A percentile compares a stretch with the other conserved stretches of the same genome.
Conservation (phyloP, 1,139 yeast genomes). For the Tardiomyces blankii region DNA sequence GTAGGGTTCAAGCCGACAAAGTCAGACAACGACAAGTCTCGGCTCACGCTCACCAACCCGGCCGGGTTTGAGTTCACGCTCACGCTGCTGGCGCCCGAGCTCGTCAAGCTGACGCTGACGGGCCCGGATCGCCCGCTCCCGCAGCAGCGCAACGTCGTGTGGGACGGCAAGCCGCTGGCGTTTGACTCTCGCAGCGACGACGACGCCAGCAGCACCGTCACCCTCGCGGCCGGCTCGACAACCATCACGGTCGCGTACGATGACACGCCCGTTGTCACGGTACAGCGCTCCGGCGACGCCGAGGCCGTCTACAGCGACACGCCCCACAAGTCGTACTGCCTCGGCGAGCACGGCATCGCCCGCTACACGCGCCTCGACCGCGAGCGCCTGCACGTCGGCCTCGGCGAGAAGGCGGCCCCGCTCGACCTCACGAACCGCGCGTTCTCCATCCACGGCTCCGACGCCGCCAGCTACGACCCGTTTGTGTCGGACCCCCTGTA, state of each 20-base stretch:
- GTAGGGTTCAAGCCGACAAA: background rate
- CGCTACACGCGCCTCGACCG: background rate
- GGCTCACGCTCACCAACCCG: background rate
- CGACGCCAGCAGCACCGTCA: background rate
- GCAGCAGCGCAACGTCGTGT: background rate
- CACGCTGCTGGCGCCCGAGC: background rate
- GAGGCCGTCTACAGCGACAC: background rate
- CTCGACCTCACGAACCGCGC: constrained; percentile 3
- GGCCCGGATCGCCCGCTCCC: background rate
- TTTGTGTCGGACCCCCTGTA: constrained; percentile 4
- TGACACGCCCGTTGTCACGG: background rate
- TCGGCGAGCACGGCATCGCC: background rate
- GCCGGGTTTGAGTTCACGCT: background rate
- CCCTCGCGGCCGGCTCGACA: background rate
- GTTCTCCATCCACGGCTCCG: constrained; percentile 1
- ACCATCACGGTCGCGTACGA: background rate
- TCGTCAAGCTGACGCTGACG: background rate
- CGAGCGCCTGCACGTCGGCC: constrained; percentile 2
- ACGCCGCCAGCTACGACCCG: constrained; percentile 5
- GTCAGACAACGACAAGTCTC: background rate
- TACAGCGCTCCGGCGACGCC: background rate
- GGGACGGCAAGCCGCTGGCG: background rate
- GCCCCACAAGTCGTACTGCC: background rate
- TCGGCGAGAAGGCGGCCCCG: constrained; percentile 6
- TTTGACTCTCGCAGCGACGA: background rate